Conservation (phyloP, 1,284 basidiomycete genomes). For the Pseudozyma sp. region DNA sequence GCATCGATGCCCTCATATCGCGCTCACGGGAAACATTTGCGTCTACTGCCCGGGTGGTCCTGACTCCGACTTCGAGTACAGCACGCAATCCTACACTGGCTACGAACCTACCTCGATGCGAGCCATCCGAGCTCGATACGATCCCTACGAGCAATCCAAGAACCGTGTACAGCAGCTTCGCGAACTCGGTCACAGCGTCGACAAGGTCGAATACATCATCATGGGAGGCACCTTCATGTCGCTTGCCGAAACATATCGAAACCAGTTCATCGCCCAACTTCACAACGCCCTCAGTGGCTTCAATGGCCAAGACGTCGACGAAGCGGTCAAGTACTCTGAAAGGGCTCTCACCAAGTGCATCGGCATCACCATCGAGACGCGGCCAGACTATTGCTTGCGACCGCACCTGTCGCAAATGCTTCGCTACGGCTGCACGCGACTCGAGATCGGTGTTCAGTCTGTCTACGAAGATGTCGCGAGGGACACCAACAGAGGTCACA, state of each 20-base stretch:
- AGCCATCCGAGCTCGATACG: constrained; percentile 95
- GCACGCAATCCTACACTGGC: constrained; percentile 94
- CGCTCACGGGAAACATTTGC: constrained; percentile 99
- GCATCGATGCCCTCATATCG: constrained; percentile 98
- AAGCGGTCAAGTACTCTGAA: constrained; percentile 97
- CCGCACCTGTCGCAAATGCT: constrained; percentile 99
- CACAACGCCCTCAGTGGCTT: constrained; percentile 97
- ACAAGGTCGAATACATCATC: constrained; percentile 98
- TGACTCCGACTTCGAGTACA: constrained; percentile 99
- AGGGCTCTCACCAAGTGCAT: constrained; percentile 98
- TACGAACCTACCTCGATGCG: constrained; percentile 99
- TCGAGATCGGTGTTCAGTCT: constrained; percentile 98
- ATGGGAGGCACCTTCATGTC: constrained; percentile 99
- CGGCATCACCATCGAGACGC: constrained; percentile 98
- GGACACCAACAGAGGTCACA: constrained; percentile 95
- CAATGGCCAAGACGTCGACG: constrained; percentile 89
- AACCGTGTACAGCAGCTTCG: constrained; percentile 95
- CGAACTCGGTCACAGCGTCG: constrained; percentile 92
- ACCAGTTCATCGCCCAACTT: constrained; percentile 92
- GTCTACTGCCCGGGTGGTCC: constrained; percentile 99
- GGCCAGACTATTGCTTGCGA: constrained; percentile 96
- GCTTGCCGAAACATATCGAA: constrained; percentile 94
- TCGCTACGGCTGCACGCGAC: constrained; percentile 95
- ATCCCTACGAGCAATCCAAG: constrained; percentile 97
- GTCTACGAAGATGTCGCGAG: constrained; percentile 99